These are phyloP conservation scores for Mycosphaerella arachidis DNA, from an alignment of 2,329 filamentous ascomycete species.

Conservation along the genomic window DNA sequence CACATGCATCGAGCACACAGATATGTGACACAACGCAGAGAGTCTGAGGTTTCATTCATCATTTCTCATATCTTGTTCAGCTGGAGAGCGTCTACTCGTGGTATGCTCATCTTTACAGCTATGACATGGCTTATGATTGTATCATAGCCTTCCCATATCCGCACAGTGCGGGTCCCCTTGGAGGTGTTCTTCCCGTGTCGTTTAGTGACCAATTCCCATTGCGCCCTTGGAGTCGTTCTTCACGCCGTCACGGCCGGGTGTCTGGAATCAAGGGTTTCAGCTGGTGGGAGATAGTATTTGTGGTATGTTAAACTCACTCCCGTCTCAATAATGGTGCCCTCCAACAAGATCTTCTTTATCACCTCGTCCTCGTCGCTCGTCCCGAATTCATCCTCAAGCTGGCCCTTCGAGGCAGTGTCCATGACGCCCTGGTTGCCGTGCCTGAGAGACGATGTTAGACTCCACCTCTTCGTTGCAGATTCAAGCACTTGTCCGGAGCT, in stretches of 20 bases:
- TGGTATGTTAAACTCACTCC: constrained; percentile 42
- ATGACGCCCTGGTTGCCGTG: constrained; percentile 79
- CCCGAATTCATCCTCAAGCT: constrained; percentile 82
- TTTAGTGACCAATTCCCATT: constrained; percentile 26
- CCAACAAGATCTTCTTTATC: constrained; percentile 74
- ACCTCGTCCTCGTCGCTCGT: constrained; percentile 74
- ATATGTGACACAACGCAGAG: not conserved
- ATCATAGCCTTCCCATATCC: not conserved
- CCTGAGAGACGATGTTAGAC: constrained; percentile 43
- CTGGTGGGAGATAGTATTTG: not conserved
- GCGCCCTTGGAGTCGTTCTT: constrained; percentile 41
- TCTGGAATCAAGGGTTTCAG: constrained; percentile 23
- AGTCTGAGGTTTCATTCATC: constrained; percentile 15
- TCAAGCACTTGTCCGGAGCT: not conserved
- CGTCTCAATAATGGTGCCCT: constrained; percentile 63
- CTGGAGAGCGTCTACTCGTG: not conserved
- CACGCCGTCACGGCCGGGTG: constrained; percentile 39
- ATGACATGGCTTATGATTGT: not conserved
- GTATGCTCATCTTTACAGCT: not conserved
- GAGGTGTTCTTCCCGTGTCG: not conserved
- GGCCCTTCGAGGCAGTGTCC: constrained; percentile 68
- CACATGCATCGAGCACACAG: not conserved
- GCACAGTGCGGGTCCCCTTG: not conserved
- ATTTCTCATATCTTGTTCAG: constrained; percentile 12
- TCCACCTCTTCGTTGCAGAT: not conserved